A percentile compares a stretch with the other conserved stretches of the same genome.
These are phyloP conservation scores for Neurospora tetrasperma DNA, from an alignment of 495 filamentous ascomycete genomes.

Conservation along the genomic window DNA sequence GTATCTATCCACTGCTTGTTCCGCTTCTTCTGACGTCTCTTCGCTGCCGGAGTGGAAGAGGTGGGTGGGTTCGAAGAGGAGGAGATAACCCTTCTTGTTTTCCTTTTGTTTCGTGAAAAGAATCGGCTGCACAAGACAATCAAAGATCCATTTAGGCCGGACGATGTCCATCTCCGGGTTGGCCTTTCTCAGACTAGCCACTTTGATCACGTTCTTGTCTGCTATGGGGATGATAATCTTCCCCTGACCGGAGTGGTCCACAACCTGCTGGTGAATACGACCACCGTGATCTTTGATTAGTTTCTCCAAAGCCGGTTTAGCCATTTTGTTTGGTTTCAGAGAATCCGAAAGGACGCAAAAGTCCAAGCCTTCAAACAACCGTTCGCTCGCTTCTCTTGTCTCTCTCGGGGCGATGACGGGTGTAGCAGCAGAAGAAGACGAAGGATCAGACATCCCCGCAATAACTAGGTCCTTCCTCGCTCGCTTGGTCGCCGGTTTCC, in stretches of 20 bases:
- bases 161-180: slow-evolving; percentile 56
- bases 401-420: slow-evolving; percentile 37
- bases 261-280: slow-evolving; percentile 61
- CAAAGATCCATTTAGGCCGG: slow-evolving; percentile 72
- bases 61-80: slow-evolving; percentile 42
- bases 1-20: slow-evolving; percentile 57
- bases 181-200: slow-evolving; percentile 66
- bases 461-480: slow-evolving; percentile 61
- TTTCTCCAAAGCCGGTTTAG: slow-evolving; percentile 73
- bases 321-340: slow-evolving; percentile 45
- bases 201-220: slow-evolving; percentile 78
- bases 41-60: slow-evolving; percentile 32
- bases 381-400: slow-evolving; percentile 20
- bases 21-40: slow-evolving; percentile 15
- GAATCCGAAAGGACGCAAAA: slow-evolving; percentile 56
- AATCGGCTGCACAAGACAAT: slow-evolving; percentile 57
- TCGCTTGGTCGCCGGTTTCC: slow-evolving; percentile 47
- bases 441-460: slow-evolving; percentile 52
- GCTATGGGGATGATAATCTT: slow-evolving; percentile 59
- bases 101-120: slow-evolving; percentile 40
- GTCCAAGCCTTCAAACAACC: slow-evolving; percentile 58
- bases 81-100: slow-evolving; percentile 40
- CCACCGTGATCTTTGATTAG: slow-evolving; percentile 84
- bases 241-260: slow-evolving; percentile 23
- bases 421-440: slow-evolving; percentile 28